Evolutionary conservation across 2,329 filamentous ascomycete species (phyloP), one percentile per base, ranked within the genome.

Genomic region (Talaromyces sp.): DNA sequence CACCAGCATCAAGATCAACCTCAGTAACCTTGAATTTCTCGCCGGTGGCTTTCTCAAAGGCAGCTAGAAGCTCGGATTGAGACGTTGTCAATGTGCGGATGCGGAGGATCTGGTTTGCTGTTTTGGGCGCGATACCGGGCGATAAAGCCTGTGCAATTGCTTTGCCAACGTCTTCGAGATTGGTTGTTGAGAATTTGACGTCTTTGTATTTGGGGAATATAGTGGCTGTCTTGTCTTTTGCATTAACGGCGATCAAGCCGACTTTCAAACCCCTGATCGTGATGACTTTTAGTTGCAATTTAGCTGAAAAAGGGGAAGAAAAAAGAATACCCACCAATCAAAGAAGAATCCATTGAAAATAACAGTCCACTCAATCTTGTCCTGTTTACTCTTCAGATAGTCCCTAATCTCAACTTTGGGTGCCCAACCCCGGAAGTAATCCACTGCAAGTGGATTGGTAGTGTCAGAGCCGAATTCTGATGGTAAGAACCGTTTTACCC

Each of bases 131-230:
- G 10, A 61, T 48, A 17, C 45, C 15, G 13, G 60, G 62, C 19
- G 62, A 54, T 28, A 63, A 58, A 10, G 62, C 37, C 45, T 63
- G 58, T n/a, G 61, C 62, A 10, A 67, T 57, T 7, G 65, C 62
- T 21, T 52, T 45, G 8, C 61, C 61, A 33, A 66, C 58, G 46
- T 60, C 52, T 11, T 28, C 41, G 1, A 66, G 35, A 25, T 61
- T 66, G 11, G 65, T 62, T 9, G 59, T 60, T 28, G 65, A 62
- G 53, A 64, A 64, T 19, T n/a, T 36, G 15, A 60, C 48, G 35
- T 66, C 57, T 21, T 61, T 62, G 21, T 62, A 58, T 25, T 59
- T 63, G 50, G 65, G 56, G 45, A 57, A 63, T n/a, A 63, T 67
- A 17, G 62, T 66, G 15, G 67, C 48, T 11, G 48, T 39, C 35